These are phyloP conservation scores for Coniochaeta sp. DNA, from an alignment of 2,329 filamentous ascomycete species.

Conservation along the genomic window DNA sequence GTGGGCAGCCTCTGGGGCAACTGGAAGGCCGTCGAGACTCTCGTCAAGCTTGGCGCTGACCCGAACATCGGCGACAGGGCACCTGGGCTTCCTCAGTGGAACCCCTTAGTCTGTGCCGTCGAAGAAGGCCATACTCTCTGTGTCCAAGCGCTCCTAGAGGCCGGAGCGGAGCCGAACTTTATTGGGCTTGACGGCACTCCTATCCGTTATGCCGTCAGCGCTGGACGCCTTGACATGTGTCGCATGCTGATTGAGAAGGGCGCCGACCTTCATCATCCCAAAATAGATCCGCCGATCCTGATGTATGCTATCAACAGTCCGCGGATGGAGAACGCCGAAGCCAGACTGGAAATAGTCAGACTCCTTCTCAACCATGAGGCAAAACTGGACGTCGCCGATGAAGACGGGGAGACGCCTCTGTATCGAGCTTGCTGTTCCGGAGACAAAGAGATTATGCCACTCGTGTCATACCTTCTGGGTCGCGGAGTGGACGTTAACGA, in stretches of 20 bases:
- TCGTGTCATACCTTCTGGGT: neutral
- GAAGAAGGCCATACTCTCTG: neutral
- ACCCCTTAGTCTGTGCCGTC: neutral
- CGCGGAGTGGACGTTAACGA: neutral
- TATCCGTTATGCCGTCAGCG: neutral
- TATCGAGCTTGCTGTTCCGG: neutral
- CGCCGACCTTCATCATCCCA: neutral
- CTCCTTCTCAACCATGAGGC: neutral
- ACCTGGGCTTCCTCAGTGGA: neutral
- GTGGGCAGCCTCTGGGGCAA: neutral
- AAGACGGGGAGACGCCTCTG: neutral
- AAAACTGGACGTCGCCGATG: neutral
- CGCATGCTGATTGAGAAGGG: neutral
- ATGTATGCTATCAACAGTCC: neutral
- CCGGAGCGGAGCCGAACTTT: neutral
- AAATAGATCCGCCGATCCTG: neutral
- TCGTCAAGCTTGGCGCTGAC: neutral
- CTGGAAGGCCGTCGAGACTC: neutral
- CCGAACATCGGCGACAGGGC: neutral
- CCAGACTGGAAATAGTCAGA: neutral
- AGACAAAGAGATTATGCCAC: neutral
- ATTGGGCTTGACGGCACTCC: neutral
- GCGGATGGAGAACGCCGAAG: neutral
- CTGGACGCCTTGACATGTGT: neutral
- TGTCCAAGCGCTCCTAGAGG: neutral